Evolutionary conservation across 163 green algal genomes (phyloP).

Genomic region (Trebouxiophyceae sp.): DNA sequence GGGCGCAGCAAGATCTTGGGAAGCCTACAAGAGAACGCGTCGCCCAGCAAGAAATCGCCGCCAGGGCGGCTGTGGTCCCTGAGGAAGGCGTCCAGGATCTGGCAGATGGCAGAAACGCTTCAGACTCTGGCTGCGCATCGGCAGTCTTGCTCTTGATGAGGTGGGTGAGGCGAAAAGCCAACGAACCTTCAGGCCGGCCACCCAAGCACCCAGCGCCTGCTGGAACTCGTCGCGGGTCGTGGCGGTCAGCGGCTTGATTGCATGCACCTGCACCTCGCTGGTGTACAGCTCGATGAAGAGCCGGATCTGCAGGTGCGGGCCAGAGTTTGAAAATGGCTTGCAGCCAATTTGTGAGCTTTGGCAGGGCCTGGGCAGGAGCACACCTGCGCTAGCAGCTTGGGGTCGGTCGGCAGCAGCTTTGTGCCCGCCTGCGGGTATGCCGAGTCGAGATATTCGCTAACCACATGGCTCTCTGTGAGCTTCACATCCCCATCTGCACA

Average conservation of each 20-base stretch:
- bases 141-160: neutral
- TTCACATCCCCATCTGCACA: neutral
- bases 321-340: neutral
- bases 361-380: neutral
- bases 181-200: neutral
- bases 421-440: neutral
- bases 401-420: neutral
- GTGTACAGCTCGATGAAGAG: neutral
- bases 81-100: neutral
- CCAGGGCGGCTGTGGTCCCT: neutral
- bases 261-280: neutral
- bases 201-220: too few species aligned
- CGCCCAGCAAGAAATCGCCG: neutral
- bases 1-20: too few species aligned
- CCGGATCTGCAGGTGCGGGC: neutral
- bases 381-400: neutral
- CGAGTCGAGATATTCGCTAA: neutral
- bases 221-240: too few species aligned
- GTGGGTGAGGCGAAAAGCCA: neutral
- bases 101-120: too few species aligned
- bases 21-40: neutral
- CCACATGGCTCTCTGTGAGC: neutral
- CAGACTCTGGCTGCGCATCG: neutral
- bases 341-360: neutral
- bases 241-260: neutral